Conservation (phyloP, 495 filamentous ascomycete genomes). For the Podospora australis region DNA sequence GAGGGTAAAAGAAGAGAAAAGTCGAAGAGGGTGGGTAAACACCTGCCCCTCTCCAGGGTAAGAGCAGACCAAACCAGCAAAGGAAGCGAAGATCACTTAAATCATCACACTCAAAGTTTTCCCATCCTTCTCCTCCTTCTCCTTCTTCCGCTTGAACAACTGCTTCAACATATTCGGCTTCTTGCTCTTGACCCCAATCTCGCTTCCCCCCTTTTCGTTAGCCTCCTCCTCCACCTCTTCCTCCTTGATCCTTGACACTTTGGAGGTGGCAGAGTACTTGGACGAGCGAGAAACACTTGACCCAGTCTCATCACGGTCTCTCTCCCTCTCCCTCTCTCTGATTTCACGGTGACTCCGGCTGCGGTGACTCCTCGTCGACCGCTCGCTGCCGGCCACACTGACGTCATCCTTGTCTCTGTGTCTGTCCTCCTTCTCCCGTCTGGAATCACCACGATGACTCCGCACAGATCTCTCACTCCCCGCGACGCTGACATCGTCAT, state of each 20-base stretch:
- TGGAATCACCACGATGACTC: conserved; percentile 6
- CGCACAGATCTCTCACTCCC: no score
- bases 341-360: conserved; percentile 1
- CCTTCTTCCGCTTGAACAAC: conserved; percentile 47
- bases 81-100: no score
- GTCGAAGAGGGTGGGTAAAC: neutral
- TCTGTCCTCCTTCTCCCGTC: conserved; percentile 15
- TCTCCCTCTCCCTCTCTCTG: no score
- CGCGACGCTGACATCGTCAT: no score
- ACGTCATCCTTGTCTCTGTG: neutral
- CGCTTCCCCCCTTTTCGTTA: conserved; percentile 7
- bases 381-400: conserved; percentile 1
- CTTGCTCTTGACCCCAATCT: conserved; percentile 24
- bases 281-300: conserved; percentile 13
- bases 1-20: no score
- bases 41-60: no score
- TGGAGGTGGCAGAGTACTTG: conserved; percentile 1
- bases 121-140: conserved; percentile 30
- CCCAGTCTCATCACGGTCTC: neutral
- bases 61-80: no score
- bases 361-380: neutral
- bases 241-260: conserved; percentile 26
- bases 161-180: conserved; percentile 47
- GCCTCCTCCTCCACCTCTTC: conserved; percentile 27
- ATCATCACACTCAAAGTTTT: conserved; percentile 11